A percentile compares a stretch with the other conserved stretches of the same genome.
Conservation (phyloP, 2,329 filamentous ascomycete genomes). For the Monosporascus sp. region DNA sequence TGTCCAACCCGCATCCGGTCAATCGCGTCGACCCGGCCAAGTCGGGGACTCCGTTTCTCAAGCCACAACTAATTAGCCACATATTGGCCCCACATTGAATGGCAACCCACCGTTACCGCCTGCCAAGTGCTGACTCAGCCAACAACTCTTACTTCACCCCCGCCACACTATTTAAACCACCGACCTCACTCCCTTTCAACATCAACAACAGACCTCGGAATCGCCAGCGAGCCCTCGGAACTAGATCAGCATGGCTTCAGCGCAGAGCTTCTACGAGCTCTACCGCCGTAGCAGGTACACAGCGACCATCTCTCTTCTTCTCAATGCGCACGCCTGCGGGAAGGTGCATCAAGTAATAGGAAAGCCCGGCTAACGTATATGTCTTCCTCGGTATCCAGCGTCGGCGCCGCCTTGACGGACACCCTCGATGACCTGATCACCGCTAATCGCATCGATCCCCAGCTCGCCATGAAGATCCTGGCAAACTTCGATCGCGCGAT, state of each 20-base stretch:
- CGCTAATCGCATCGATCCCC: constrained; percentile 90
- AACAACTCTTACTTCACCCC: not conserved
- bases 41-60: no score
- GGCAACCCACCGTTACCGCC: not conserved
- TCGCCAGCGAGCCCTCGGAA: not conserved
- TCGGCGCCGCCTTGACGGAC: constrained; percentile 89
- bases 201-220: not conserved
- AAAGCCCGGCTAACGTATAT: not conserved
- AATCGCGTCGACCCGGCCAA: not conserved
- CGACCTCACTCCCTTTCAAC: constrained; percentile 6
- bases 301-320: constrained; percentile 11
- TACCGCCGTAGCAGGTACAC: constrained; percentile 94
- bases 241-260: constrained; percentile 35
- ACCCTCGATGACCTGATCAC: constrained; percentile 96
- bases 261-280: constrained; percentile 78
- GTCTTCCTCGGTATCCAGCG: constrained; percentile 48
- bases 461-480: constrained; percentile 97
- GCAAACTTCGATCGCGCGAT: constrained; percentile 93
- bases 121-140: constrained; percentile 3
- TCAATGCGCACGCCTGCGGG: constrained; percentile 6
- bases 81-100: no score
- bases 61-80: not conserved
- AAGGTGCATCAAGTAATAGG: constrained; percentile 7
- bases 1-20: not conserved
- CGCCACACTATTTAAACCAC: constrained; percentile 1